These are phyloP conservation scores for Pilatotrama ljubarskyi DNA, from an alignment of 768 basidiomycete genomes.

Conservation along the genomic window DNA sequence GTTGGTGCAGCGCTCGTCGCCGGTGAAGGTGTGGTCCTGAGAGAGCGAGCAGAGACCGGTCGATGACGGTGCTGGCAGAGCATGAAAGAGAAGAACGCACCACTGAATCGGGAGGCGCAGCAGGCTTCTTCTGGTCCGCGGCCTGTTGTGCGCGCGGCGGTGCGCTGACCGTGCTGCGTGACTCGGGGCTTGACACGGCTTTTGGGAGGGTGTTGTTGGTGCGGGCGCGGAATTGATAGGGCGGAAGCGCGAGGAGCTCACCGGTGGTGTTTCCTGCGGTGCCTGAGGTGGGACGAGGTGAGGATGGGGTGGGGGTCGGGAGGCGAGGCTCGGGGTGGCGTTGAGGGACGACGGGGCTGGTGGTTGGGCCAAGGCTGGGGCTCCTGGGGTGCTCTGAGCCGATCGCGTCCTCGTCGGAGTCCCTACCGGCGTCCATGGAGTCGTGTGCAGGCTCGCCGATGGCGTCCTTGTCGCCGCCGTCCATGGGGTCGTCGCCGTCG, in stretches of 20 bases:
- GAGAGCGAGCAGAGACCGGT: background rate
- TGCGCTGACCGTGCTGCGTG: slow-evolving; percentile 20
- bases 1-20: slow-evolving; percentile 20
- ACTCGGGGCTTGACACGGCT: slow-evolving; percentile 18
- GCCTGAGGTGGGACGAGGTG: slow-evolving; percentile 7
- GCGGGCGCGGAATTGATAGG: slow-evolving; percentile 13
- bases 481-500: slow-evolving; percentile 11
- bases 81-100: slow-evolving; percentile 4
- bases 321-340: slow-evolving; percentile 10
- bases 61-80: background rate
- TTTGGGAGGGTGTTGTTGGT: slow-evolving; percentile 1
- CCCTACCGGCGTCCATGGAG: slow-evolving; percentile 15
- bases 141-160: slow-evolving; percentile 9
- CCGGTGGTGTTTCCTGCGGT: slow-evolving; percentile 20
- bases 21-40: slow-evolving; percentile 17
- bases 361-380: slow-evolving; percentile 18
- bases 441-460: slow-evolving; percentile 18
- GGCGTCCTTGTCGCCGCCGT: slow-evolving; percentile 18
- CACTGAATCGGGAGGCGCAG: slow-evolving; percentile 9
- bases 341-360: slow-evolving; percentile 14
- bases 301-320: slow-evolving; percentile 10
- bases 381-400: slow-evolving; percentile 22
- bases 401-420: slow-evolving; percentile 22
- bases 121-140: slow-evolving; percentile 14
- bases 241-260: slow-evolving; percentile 9